A percentile compares a stretch with the other conserved stretches of the same genome.
phyloP scores from a whole-genome alignment of 75 land plant genomes.

The Pinus albicaulis region DNA sequence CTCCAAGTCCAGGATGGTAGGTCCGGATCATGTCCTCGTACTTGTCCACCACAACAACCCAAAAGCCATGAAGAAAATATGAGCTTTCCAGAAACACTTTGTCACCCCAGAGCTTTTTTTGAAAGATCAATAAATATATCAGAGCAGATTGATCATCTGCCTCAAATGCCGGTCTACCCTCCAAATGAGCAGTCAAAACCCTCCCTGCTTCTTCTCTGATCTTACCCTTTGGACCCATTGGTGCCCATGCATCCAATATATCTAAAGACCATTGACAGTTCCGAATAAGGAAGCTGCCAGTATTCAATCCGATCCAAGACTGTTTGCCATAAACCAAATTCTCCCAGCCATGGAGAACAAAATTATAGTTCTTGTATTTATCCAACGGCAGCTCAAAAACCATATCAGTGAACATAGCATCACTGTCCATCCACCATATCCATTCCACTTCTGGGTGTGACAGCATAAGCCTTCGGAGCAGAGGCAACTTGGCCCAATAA shows the following conservation, averaged over 20 bases:
- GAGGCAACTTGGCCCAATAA: conserved; percentile 80
- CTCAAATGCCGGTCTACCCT: conserved; percentile 75
- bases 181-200: conserved; percentile 54
- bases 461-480: conserved; percentile 65
- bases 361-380: conserved; percentile 55
- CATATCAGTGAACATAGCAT: conserved; percentile 80
- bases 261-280: conserved; percentile 92
- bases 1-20: conserved; percentile 82
- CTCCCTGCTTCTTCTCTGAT: conserved; percentile 70
- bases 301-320: conserved; percentile 76
- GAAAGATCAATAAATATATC: conserved; percentile 54
- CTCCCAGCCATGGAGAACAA: conserved; percentile 78
- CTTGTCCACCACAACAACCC: conserved; percentile 68
- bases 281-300: conserved; percentile 73
- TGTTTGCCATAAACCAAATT: conserved; percentile 57
- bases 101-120: conserved; percentile 51
- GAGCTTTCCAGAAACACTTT: conserved; percentile 69
- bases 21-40: conserved; percentile 80
- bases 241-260: conserved; percentile 82
- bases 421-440: conserved; percentile 85
- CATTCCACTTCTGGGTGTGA: conserved; percentile 80
- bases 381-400: conserved; percentile 73
- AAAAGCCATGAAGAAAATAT: conserved; percentile 74
- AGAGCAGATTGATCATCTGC: conserved; percentile 83
- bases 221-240: conserved; percentile 78